Conservation (phyloP, 106 monocot genomes). For the Gastrodia elata region DNA sequence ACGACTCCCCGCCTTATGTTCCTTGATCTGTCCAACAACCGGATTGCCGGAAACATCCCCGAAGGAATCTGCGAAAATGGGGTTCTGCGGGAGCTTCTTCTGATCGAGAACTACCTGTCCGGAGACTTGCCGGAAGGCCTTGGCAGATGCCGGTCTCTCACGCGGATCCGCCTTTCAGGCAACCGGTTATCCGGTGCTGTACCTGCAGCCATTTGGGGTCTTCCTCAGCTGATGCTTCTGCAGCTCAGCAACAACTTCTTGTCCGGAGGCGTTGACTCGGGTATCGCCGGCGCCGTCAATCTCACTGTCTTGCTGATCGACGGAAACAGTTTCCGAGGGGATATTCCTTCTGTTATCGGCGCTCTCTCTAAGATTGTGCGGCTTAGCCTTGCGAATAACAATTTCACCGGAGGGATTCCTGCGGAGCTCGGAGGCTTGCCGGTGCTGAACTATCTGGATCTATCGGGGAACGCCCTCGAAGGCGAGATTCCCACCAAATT, state of each 20-base stretch:
- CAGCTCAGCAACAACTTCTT: conserved; percentile 46
- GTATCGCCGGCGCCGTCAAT: conserved; percentile 31
- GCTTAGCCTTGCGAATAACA: conserved; percentile 56
- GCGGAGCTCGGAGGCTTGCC: conserved; percentile 51
- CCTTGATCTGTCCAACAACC: conserved; percentile 56
- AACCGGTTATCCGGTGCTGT: conserved; percentile 48
- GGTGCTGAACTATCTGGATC: conserved; percentile 70
- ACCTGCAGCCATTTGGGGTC: conserved; percentile 47
- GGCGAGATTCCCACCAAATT: conserved; percentile 53
- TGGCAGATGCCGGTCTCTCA: conserved; percentile 13
- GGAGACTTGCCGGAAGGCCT: conserved; percentile 8
- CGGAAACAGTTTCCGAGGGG: conserved; percentile 41
- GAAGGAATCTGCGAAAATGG: conserved; percentile 48
- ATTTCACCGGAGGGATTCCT: conserved; percentile 53
- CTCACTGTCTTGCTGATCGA: conserved; percentile 40
- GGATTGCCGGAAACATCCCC: conserved; percentile 60
- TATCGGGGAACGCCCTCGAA: conserved; percentile 47
- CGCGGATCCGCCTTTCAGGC: conserved; percentile 38
- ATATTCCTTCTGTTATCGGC: conserved; percentile 48
- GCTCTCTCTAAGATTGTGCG: conserved; percentile 29
- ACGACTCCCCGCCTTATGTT: conserved; percentile 29
- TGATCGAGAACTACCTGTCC: conserved; percentile 27
- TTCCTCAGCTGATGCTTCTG: conserved; percentile 40
- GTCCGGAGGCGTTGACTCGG: conserved; percentile 44
- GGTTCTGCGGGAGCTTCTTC: conserved; percentile 31